Conservation (phyloP, 139 green algal genomes). For the Ettlia oleoabundans region DNA sequence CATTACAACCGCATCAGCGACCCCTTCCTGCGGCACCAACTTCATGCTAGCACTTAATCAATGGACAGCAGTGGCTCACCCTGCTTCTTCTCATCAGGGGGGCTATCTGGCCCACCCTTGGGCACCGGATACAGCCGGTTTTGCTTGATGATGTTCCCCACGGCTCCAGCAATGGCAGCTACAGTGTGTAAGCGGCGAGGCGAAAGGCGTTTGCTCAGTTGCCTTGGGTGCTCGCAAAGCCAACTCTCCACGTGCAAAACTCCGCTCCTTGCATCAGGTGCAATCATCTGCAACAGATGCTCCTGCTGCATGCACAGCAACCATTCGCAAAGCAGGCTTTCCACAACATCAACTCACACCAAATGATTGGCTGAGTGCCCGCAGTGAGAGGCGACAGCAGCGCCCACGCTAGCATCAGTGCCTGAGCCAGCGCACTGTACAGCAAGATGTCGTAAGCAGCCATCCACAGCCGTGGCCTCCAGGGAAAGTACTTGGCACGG, state of each 20-base stretch:
- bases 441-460: slow-evolving; percentile 53
- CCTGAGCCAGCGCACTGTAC: slow-evolving; percentile 40
- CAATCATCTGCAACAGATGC: too few species aligned
- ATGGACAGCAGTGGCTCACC: too few species aligned
- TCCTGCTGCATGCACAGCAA: too few species aligned
- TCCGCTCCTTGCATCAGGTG: too few species aligned
- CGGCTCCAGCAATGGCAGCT: slow-evolving; percentile 50
- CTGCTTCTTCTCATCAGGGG: slow-evolving; percentile 53
- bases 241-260: too few species aligned
- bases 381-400: slow-evolving; percentile 47
- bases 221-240: too few species aligned
- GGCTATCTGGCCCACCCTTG: slow-evolving; percentile 17
- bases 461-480: slow-evolving; percentile 55
- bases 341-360: too few species aligned
- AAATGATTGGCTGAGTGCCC: slow-evolving; percentile 60
- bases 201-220: too few species aligned
- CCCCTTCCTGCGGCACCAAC: too few species aligned
- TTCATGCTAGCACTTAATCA: too few species aligned
- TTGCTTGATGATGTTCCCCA: slow-evolving; percentile 58
- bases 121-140: slow-evolving; percentile 58
- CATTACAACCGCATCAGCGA: too few species aligned
- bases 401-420: slow-evolving; percentile 50
- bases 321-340: too few species aligned
- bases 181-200: not conserved
- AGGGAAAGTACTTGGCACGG: slow-evolving; percentile 61